Evolutionary conservation across 2,329 filamentous ascomycete genomes (phyloP), one percentile per base, ranked within the genome.

Genomic region (Phyllosticta ampelicida): DNA sequence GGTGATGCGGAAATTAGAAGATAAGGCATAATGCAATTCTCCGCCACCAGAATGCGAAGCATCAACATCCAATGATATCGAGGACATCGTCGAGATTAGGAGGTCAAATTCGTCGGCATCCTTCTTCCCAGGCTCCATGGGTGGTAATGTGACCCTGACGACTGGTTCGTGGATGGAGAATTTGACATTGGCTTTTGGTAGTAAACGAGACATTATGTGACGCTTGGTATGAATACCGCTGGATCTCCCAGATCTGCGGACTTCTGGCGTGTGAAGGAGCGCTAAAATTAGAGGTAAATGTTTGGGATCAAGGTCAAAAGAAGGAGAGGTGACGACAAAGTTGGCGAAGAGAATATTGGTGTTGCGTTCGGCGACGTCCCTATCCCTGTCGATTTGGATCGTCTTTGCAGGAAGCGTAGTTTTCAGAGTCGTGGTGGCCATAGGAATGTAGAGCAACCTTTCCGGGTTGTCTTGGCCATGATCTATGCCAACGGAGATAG

Each of bases 131-230:
- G 76, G 71, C 61, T 86, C 82, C 62, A 94, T 83, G 0, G 92
- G 86, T 5, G 91, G 91, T 4, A 99, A 77, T 8, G 91, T 85
- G 62, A 99, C 91, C 64, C 95, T 85, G 62, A 97, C 71, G 16
- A 99, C 95, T 1, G 94, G 94, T 69, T 99, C 94, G 67, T 99
- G 94, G 73, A 99, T 87, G 0, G 94, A 96, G 48, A 97, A 85
- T 68, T 97, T 99, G 71, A 97, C 87, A 66, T 82, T 95, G 0
- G 92, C 88, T 74, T 97, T 97, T 1, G 94, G 94, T 9, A 99
- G 77, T 3, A 97, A 80, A n/a, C 89, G 84, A 13, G 92, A 96
- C 28, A 99, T 86, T 30, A 99, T 76, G 56, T 84, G 80, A 64
- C 69, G 67, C 56, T 67, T 90, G 57, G 65, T 67, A 48, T 67